Evolutionary conservation across 1,284 basidiomycete species (phyloP), one percentile per base, ranked within the genome.

Genomic region (Irpex rosettiformis): DNA sequence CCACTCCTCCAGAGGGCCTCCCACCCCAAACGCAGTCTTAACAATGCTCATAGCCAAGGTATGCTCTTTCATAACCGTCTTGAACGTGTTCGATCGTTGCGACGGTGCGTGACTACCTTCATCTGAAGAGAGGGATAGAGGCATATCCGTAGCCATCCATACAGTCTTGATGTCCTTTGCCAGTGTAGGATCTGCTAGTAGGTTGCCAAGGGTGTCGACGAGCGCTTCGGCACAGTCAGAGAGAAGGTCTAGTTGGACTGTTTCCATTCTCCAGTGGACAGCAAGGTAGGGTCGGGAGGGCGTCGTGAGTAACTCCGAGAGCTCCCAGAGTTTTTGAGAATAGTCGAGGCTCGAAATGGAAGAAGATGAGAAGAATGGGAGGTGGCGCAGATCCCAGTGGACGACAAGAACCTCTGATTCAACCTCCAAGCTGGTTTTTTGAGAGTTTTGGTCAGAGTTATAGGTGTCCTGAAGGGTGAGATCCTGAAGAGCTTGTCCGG

Each of bases 211-310:
- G 3, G 71, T 70, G 55, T 77, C 75, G 49, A 82, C 70, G 30
- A 83, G 70, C 0, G 74, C 71, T 56, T 75, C 70, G 0, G 79
- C 79, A 59, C 81, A 83, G 51, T 72, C 72, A 0, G 70, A 66
- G 1, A 83, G 68, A 13, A 72, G 62, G 21, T 70, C 68, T 1
- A 72, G 64, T 0, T 74, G 64, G 33, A 82, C 71, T 27, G 69
- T 77, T 62, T 81, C 79, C 75, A 79, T 79, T 29, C 77, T 69
- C 81, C 81, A 83, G 62, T 82, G 77, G 8, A 83, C 73, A 1
- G 73, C 76, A 1, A 79, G 64, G 64, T 79, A 82, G 0, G 75
- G 72, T 2, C 60, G 62, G 0, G 69, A 42, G 8, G 77, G 72
- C 0, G 70, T 69, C 0, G 67, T 59, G 28, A 81, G 68, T 37